These are phyloP conservation scores for Teratosphaeriaceae sp. DNA, from an alignment of 2,329 filamentous ascomycete species.

Conservation along the genomic window DNA sequence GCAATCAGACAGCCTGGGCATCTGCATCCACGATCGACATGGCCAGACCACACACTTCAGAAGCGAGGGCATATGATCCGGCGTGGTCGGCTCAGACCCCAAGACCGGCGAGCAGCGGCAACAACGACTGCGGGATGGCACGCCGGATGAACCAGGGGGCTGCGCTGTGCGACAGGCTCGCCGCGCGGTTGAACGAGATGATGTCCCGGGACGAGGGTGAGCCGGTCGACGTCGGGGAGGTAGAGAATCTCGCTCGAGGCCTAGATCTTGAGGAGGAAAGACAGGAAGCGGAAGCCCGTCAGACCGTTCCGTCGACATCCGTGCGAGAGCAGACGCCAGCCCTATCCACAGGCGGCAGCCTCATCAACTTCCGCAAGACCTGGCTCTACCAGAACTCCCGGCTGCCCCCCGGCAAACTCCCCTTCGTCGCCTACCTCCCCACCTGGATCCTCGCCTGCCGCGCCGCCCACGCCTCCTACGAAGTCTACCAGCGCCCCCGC, in stretches of 20 bases:
- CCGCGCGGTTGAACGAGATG: slow-evolving; percentile 56
- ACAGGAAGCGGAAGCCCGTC: background rate
- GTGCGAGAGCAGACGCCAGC: background rate
- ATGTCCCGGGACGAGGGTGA: slow-evolving; percentile 44
- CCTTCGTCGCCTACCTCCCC: slow-evolving; percentile 63
- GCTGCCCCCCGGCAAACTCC: slow-evolving; percentile 60
- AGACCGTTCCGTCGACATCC: slow-evolving; percentile 10
- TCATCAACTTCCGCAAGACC: slow-evolving; percentile 51
- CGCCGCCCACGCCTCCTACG: slow-evolving; percentile 69
- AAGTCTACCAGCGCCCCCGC: slow-evolving; percentile 62
- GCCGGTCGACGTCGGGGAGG: background rate
- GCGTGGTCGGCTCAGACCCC: slow-evolving; percentile 1
- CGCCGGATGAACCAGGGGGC: slow-evolving; percentile 29
- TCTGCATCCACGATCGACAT: background rate
- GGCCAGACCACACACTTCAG: background rate
- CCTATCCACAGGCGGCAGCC: slow-evolving; percentile 21
- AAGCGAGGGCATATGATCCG: background rate
- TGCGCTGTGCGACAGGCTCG: slow-evolving; percentile 52
- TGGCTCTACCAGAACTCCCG: slow-evolving; percentile 72
- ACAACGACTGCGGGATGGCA: slow-evolving; percentile 2
- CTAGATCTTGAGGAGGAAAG: background rate
- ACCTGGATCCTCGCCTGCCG: slow-evolving; percentile 73
- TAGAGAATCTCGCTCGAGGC: background rate
- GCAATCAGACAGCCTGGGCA: slow-evolving; percentile 1
- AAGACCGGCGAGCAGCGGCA: slow-evolving; percentile 1